These are phyloP conservation scores for Leccinum imitatum DNA, from an alignment of 768 basidiomycete species.

Conservation along the genomic window DNA sequence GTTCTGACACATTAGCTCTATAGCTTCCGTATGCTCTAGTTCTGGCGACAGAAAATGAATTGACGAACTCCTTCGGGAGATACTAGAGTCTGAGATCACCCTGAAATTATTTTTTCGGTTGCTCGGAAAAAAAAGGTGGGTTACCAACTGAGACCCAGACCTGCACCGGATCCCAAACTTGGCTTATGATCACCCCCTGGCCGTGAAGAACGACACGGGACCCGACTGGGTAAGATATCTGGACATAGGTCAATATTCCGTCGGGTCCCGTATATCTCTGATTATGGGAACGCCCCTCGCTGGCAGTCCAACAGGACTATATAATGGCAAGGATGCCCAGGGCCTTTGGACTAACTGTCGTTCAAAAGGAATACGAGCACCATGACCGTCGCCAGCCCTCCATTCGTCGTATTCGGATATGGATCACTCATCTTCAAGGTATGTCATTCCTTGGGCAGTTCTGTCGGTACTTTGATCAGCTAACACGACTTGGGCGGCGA, in stretches of 20 bases:
- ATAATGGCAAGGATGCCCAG: not conserved
- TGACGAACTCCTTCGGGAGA: not conserved
- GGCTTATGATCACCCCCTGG: not conserved
- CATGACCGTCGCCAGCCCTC: constrained; percentile 13
- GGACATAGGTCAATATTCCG: not conserved
- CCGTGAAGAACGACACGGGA: not conserved
- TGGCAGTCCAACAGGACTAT: constrained; percentile 2
- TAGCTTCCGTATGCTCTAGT: not conserved
- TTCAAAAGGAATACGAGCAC: not conserved
- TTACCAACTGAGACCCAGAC: not conserved
- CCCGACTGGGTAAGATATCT: not conserved
- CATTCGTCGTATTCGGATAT: constrained; percentile 85
- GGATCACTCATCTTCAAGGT: constrained; percentile 91
- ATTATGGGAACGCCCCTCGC: not conserved
- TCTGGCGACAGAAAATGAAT: not conserved
- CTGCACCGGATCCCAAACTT: not conserved
- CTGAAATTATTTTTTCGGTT: not conserved
- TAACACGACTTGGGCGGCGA: not conserved
- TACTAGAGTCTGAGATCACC: not conserved
- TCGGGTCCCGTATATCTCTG: not conserved
- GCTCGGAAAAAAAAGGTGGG: not conserved
- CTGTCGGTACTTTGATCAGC: not conserved
- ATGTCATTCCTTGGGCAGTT: not conserved
- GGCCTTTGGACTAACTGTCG: not conserved
- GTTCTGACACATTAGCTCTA: not conserved